These are phyloP conservation scores for Pyropia haitanensis DNA, from an alignment of 23 red algal genomes.

Conservation along the genomic window DNA sequence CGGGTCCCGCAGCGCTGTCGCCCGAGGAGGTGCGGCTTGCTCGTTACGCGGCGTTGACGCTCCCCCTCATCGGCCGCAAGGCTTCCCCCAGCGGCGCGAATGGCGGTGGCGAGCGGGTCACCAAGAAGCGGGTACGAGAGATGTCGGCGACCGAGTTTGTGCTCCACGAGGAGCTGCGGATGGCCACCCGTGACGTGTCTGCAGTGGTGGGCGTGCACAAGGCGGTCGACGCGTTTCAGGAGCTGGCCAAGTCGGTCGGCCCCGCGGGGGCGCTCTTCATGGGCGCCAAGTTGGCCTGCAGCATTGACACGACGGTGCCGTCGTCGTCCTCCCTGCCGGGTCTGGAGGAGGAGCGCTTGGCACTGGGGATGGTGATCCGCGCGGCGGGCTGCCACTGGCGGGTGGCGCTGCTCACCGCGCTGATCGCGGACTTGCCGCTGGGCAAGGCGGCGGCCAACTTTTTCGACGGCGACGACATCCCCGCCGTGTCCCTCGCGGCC, in stretches of 20 bases:
- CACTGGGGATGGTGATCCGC: conserved; percentile 21
- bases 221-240: neutral
- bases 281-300: neutral
- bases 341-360: conserved; percentile 17
- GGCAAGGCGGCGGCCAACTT: conserved; percentile 15
- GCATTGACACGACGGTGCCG: conserved; percentile 3
- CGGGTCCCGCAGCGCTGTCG: neutral
- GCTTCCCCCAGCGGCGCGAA: too few species aligned
- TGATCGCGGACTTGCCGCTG: conserved; percentile 32
- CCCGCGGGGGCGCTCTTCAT: neutral
- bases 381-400: conserved; percentile 35
- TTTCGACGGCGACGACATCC: conserved; percentile 3
- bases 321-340: neutral
- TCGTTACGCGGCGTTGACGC: conserved; percentile 6
- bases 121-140: too few species aligned
- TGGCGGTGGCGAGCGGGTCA: too few species aligned
- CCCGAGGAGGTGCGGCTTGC: conserved; percentile 3
- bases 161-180: too few species aligned
- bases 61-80: neutral
- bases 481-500: conserved; percentile 8
- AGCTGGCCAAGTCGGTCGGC: neutral
- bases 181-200: neutral
- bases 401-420: conserved; percentile 27
- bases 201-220: neutral
- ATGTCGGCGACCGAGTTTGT: too few species aligned